phyloP scores from a whole-genome alignment of 257 asterid genomes.

The Solanum clarkiae region DNA sequence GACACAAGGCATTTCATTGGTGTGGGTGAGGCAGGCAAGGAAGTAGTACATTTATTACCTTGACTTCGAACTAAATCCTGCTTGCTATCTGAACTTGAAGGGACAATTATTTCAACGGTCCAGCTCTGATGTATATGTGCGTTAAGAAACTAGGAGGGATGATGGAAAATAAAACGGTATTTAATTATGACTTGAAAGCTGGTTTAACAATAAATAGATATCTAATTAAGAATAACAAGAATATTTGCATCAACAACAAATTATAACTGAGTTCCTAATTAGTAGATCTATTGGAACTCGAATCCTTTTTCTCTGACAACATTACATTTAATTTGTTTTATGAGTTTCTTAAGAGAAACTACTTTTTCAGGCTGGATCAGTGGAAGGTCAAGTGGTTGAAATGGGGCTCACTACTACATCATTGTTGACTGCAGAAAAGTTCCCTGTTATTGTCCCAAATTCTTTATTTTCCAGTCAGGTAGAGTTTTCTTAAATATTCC shows the following conservation, averaged over 20 bases:
- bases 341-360: neutral
- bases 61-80: neutral
- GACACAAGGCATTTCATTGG: neutral
- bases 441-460: conserved; percentile 83
- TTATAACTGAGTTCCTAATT: neutral
- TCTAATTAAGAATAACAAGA: neutral
- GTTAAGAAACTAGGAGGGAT: neutral
- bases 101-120: neutral
- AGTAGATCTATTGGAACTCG: neutral
- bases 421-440: conserved; percentile 76
- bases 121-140: neutral
- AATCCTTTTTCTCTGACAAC: neutral
- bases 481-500: neutral
- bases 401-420: conserved; percentile 87
- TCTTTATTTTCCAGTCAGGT: conserved; percentile 93
- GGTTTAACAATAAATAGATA: neutral
- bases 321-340: neutral
- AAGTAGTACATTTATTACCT: neutral
- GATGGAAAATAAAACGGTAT: neutral
- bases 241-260: neutral
- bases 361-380: conserved; percentile 77
- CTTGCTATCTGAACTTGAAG: neutral
- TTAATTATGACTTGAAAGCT: neutral
- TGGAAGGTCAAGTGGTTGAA: conserved; percentile 89
- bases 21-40: neutral